These are phyloP conservation scores for Coemansia sp. DNA, from an alignment of 192 early-diverging fungal genomes.

Conservation along the genomic window DNA sequence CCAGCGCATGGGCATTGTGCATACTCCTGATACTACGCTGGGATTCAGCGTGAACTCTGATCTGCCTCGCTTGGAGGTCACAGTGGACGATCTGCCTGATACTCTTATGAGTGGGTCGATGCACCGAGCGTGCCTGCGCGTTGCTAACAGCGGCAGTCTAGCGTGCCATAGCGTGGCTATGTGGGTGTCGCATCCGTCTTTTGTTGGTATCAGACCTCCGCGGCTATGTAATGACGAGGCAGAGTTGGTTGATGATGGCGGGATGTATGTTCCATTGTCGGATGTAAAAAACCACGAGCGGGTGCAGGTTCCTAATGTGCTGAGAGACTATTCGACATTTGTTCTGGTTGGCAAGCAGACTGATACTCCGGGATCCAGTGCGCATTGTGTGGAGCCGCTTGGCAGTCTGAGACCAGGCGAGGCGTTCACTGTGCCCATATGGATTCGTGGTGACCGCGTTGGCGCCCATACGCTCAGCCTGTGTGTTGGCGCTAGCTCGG, in stretches of 20 bases:
- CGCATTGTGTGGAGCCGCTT: conserved; percentile 21
- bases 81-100: conserved; percentile 77
- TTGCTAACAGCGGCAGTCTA: conserved; percentile 82
- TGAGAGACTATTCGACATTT: conserved; percentile 40
- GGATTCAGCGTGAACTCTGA: conserved; percentile 74
- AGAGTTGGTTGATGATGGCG: neutral
- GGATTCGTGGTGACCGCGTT: conserved; percentile 89
- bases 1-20: conserved; percentile 61
- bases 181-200: conserved; percentile 85
- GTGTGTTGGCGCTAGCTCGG: conserved; percentile 32
- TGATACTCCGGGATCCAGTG: neutral
- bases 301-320: conserved; percentile 27
- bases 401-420: conserved; percentile 65
- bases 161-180: conserved; percentile 72
- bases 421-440: conserved; percentile 77
- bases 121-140: conserved; percentile 66
- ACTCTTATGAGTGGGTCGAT: conserved; percentile 85
- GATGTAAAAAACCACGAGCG: conserved; percentile 12
- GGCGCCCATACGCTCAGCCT: conserved; percentile 71
- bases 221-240: conserved; percentile 9
- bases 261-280: conserved; percentile 21
- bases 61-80: conserved; percentile 83
- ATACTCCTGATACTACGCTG: conserved; percentile 73
- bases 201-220: conserved; percentile 62
- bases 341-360: conserved; percentile 19